Percentiles rank a stretch among this genome's conserved stretches.
Conservation (phyloP, 139 green algal genomes). For the Zygnema circumcarinatum region DNA sequence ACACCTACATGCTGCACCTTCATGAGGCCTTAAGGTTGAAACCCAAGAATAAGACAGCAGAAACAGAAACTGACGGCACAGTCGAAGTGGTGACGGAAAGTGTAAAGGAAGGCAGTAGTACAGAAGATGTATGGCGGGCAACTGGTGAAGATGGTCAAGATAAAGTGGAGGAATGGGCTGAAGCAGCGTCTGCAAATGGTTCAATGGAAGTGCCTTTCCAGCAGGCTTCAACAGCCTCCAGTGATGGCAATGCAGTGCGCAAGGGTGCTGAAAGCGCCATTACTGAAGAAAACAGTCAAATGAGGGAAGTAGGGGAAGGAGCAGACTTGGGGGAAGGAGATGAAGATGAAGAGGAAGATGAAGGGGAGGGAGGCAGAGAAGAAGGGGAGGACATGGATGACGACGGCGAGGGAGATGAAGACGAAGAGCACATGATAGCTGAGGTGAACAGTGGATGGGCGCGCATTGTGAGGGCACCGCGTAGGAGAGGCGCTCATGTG, state of each 20-base stretch:
- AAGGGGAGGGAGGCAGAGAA: slow-evolving; percentile 12
- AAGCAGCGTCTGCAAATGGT: background rate
- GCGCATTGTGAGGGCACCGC: slow-evolving; percentile 22
- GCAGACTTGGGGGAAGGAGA: background rate
- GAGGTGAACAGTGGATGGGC: slow-evolving; percentile 36
- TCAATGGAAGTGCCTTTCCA: background rate
- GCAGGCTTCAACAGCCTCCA: background rate
- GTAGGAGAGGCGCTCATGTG: slow-evolving; percentile 28
- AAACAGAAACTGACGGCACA: background rate
- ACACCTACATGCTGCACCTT: background rate
- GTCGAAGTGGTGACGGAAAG: background rate
- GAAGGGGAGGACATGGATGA: background rate
- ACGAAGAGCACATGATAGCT: background rate
- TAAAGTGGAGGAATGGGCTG: too few relatives aligned
- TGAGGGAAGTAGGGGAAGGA: background rate
- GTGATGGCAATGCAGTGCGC: background rate
- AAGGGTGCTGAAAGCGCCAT: too few relatives aligned
- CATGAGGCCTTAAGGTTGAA: background rate
- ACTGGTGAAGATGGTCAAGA: background rate
- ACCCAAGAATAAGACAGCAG: background rate
- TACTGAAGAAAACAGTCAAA: background rate
- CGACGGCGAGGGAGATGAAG: background rate
- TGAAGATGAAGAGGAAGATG: slow-evolving; percentile 15
- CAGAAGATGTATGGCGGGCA: background rate
- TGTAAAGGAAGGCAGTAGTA: background rate